Conservation (phyloP, 2,329 filamentous ascomycete genomes). For the Drechslerella stenobrocha region DNA sequence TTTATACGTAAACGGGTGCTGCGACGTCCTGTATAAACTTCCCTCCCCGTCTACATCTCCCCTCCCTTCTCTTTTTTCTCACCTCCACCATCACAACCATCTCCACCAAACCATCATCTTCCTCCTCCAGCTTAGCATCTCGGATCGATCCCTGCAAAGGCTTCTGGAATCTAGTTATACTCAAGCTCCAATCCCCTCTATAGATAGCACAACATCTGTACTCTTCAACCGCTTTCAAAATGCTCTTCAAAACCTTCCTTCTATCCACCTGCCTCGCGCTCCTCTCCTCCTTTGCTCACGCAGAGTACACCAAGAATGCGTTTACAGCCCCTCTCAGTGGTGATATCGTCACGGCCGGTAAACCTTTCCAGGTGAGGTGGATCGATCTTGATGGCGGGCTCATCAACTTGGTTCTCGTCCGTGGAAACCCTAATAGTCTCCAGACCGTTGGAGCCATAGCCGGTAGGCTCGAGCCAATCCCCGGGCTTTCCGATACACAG, state of each 20-base stretch:
- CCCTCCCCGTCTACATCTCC: too few relatives aligned
- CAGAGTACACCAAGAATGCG: conserved; percentile 20
- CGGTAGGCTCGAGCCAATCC: conserved; percentile 42
- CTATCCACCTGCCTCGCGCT: conserved; percentile 14
- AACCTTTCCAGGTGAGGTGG: conserved; percentile 36
- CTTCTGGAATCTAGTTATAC: too few relatives aligned
- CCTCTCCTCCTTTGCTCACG: conserved; percentile 31
- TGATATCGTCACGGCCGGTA: conserved; percentile 38
- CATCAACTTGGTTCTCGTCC: conserved; percentile 49
- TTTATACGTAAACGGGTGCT: too few relatives aligned
- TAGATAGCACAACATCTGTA: conserved; percentile 10
- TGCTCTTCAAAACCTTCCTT: conserved; percentile 42
- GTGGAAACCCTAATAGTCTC: conserved; percentile 49
- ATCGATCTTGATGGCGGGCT: conserved; percentile 41
- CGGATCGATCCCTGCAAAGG: conserved; percentile 6
- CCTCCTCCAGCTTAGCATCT: conserved; percentile 7
- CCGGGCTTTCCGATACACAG: background rate
- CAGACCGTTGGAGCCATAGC: conserved; percentile 48
- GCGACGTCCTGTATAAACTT: too few relatives aligned
- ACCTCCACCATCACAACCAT: background rate
- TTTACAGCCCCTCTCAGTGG: conserved; percentile 37
- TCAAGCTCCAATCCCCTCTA: background rate
- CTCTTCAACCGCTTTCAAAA: conserved; percentile 18
- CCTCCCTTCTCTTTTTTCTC: background rate
- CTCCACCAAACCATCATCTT: conserved; percentile 1